Base-by-base conservation (phyloP, 164 flowering plant genomes). In the Vitis rupestris region DNA sequence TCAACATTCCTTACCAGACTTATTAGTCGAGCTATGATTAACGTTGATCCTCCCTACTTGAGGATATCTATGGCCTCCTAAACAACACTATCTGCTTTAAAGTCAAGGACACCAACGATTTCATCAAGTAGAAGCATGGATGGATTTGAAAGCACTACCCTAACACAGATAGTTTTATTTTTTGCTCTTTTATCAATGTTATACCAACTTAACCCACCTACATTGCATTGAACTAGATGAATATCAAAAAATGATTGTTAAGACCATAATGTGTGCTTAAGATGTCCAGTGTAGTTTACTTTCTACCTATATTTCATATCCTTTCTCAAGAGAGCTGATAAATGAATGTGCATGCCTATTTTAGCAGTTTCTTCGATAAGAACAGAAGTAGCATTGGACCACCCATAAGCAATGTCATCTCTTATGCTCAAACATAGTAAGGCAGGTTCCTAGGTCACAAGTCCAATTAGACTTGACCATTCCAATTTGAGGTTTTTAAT, bases 301-400 rank as follows among this genome's bases (percentile, higher is more conserved):
- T 50, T 71, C 63, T 52, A 92, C 99, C 96, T 90, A 93, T 56
- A 97, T 91, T 12, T 93, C 91, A 72, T 95, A 95, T 73, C 97
- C 97, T 76, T 81, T 88, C 61, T 85, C 90, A 57, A 95, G 90
- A 17, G 96, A 93, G 80, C 94, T 95, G 66, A 95, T 93, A 78
- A 93, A 95, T 61, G 98, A 82, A 82, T 95, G 98, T 23, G 91
- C 99, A 87, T 86, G 99, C 1, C 99, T 70, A 84, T 91, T 82
- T 95, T 95, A 54, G 99, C 98, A 71, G 99, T 96, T 77, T 94
- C 99, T 79, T 90, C 98, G 74, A 94, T 94, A 74, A 92, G 94
- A 81, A 91, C 98, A 57, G 67, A 37, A 49, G 96, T 85, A 74
- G 86, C 91, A 76, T 70, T 72, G 1, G 87, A 70, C 58, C 99